A percentile compares a stretch with the other conserved stretches of the same genome.
These are phyloP conservation scores for Isoetes taiwanensis DNA, from an alignment of 75 land plant genomes.

Conservation along the genomic window DNA sequence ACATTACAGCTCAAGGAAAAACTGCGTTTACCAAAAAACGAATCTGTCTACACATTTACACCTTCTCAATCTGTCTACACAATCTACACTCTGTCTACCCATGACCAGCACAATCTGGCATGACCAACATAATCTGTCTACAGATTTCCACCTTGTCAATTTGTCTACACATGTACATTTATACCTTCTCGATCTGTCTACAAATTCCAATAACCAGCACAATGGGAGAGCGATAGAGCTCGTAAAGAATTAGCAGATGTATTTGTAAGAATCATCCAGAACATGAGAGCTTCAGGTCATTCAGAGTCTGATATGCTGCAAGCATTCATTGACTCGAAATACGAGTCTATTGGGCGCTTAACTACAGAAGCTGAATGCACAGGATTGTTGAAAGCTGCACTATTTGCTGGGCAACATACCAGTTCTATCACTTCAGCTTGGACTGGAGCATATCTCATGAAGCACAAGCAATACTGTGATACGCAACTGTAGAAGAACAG, in stretches of 20 bases:
- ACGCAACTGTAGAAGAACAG: conserved; percentile 67
- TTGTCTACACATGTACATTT: too few species aligned
- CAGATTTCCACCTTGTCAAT: too few species aligned
- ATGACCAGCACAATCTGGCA: too few species aligned
- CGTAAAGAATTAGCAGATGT: conserved; percentile 64
- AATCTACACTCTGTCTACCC: too few species aligned
- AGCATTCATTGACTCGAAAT: conserved; percentile 90
- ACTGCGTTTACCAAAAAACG: too few species aligned
- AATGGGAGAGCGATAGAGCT: too few species aligned
- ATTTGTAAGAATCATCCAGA: conserved; percentile 52
- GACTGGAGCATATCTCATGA: conserved; percentile 87
- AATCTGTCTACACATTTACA: too few species aligned
- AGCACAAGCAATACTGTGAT: conserved; percentile 42
- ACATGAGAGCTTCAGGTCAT: conserved; percentile 44
- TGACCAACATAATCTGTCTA: too few species aligned
- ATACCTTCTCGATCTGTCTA: too few species aligned
- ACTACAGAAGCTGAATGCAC: conserved; percentile 76
- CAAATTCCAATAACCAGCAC: too few species aligned
- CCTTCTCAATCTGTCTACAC: too few species aligned
- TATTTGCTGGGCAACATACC: conserved; percentile 97
- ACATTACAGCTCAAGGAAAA: too few species aligned
- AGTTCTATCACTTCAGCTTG: conserved; percentile 97
- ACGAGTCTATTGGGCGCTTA: conserved; percentile 64
- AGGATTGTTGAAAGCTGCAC: conserved; percentile 85
- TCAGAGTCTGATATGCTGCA: conserved; percentile 80